Base-by-base conservation (phyloP, 2,329 filamentous ascomycete species). In the Camptophora hylomeconis region DNA sequence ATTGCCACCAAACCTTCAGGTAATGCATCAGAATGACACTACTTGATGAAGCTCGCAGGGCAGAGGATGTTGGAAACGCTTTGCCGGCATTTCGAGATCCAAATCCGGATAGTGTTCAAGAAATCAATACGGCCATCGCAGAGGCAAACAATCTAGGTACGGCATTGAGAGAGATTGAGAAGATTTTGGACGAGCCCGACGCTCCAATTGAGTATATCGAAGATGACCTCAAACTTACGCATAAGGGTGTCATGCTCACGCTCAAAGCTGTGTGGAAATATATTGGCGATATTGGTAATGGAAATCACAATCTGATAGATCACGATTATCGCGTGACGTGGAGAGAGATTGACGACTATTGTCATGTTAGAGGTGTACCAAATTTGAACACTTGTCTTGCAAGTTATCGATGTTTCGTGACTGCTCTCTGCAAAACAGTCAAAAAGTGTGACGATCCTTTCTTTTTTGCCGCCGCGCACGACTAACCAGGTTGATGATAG, bases 101-200 rank as follows among this genome's bases (percentile, higher is more conserved):
- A 69, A 58, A 72, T 26, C 60, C 64, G 5, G 56, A 66, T 29
- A 51, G 62, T 41, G 54, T 60, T 18, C 58, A 61, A 17, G 61
- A 67, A 23, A 65, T 74, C 40, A 67, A 65, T 14, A 54, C 54
- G 17, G 48, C 66, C 16, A 65, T 73, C 29, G 58, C 63, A 31
- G 58, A 68, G 35, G 56, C 73, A 14, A 70, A 66, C 44, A 57
- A 57, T 28, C 63, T 73, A 45, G 65, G 65, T 32, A 55, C 59
- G 26, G 55, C 53, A 6, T 51, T 75, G 14, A 58, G 60, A 24
- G 52, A 51, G 22, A 49, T 74, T 20, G 56, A 66, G 22, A 52
- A 53, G 27, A 48, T 58, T 16, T 48, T 63, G 17, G 50, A 52
- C 9, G 36, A 26, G 10, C 20, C 29, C 32, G 51, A 52, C 16